Base-by-base conservation (phyloP, 2,329 filamentous ascomycete species). In the Calonectria pauciramosa region DNA sequence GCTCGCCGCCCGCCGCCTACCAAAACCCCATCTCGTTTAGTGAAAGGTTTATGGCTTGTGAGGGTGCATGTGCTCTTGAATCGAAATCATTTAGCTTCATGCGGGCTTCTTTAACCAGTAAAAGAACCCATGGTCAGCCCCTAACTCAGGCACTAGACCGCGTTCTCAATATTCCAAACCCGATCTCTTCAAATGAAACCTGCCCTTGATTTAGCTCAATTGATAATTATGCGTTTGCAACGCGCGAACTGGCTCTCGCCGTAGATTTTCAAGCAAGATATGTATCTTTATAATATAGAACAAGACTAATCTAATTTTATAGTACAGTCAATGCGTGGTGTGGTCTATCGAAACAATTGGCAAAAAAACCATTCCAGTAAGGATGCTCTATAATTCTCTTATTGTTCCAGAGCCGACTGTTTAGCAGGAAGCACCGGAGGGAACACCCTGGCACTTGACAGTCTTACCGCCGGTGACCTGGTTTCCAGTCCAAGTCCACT, bases 401-500 rank as follows among this genome's bases (percentile, higher is more conserved):
- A 20, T 10, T 23, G 44, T 47, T 47, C 10, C 11, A 23, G 20
- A 23, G 13, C 32, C 7, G 18, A 44, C 20, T 32, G 30, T 20
- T 74, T 76, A 80, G 52, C 79, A 80, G 72, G 79, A 79, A 9
- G 79, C 79, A 5, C 78, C 80, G 8, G 71, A 74, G 32, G 82
- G 82, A 36, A 84, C 52, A 8, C 80, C 79, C 75, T 80, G 56
- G 77, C 82, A 84, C 52, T 56, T 64, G 9, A 77, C 80, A n/a
- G 71, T 86, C 79, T 88, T 86, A 65, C 90, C 90, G 49, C 90
- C 90, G 26, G 88, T 89, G 47, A 91, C 84, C 54, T 75, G 81
- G 74, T 89, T 87, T 59, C 83, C 85, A 18, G 81, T 84, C 88
- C 89, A 91, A 20, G 86, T 89, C 89, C 90, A 92, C 82, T 86